phyloP scores from a whole-genome alignment of 1,284 basidiomycete genomes.

The Leccinum griseonigrum region DNA sequence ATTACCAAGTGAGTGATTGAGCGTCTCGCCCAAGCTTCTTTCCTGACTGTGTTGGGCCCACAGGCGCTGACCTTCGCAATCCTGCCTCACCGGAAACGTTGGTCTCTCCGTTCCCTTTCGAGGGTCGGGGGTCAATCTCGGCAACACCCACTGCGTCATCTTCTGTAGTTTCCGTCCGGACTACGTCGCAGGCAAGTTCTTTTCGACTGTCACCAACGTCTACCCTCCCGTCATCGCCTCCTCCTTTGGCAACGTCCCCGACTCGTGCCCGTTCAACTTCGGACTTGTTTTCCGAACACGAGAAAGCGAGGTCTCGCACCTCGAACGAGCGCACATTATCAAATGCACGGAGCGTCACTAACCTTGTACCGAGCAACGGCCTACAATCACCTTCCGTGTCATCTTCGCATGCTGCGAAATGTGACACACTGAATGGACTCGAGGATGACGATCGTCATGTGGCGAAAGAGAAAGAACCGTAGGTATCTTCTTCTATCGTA shows the following conservation, averaged over 20 bases:
- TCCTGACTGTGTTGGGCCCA: slow-evolving; percentile 6
- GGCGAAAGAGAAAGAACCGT: slow-evolving; percentile 44
- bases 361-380: slow-evolving; percentile 22
- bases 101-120: slow-evolving; percentile 51
- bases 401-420: slow-evolving; percentile 13
- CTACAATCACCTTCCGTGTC: slow-evolving; percentile 21
- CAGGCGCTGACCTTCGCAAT: slow-evolving; percentile 52
- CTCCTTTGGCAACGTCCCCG: slow-evolving; percentile 41
- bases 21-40: slow-evolving; percentile 1
- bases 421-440: slow-evolving; percentile 17
- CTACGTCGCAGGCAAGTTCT: slow-evolving; percentile 29
- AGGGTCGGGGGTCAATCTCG: slow-evolving; percentile 36
- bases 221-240: slow-evolving; percentile 33
- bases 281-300: slow-evolving; percentile 51
- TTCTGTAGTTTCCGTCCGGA: slow-evolving; percentile 33
- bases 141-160: slow-evolving; percentile 52
- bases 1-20: slow-evolving; percentile 46
- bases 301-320: slow-evolving; percentile 38
- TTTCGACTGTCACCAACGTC: slow-evolving; percentile 33
- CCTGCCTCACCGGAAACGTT: slow-evolving; percentile 68
- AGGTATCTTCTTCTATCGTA: slow-evolving; percentile 22
- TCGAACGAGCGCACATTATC: slow-evolving; percentile 32
- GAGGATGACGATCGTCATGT: slow-evolving; percentile 29
- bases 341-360: slow-evolving; percentile 31
- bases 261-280: slow-evolving; percentile 54